These are phyloP conservation scores for Heteromeles arbutifolia DNA, from an alignment of 306 rosid species.

Conservation along the genomic window DNA sequence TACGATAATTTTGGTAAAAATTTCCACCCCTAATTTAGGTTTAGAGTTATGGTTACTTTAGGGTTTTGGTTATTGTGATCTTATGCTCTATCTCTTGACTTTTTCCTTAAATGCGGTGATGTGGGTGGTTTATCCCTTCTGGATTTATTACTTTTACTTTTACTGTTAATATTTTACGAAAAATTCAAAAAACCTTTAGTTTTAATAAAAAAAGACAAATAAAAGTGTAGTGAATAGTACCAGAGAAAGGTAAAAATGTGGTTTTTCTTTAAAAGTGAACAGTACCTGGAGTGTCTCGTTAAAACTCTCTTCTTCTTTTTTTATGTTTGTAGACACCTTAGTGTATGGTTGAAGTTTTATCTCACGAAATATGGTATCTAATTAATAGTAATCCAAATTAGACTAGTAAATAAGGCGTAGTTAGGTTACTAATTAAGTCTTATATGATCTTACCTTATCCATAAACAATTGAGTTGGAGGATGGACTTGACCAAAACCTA, in stretches of 20 bases:
- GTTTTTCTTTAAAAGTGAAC: too few relatives aligned
- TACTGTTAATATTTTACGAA: too few relatives aligned
- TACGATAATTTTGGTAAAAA: too few relatives aligned
- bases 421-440: background rate
- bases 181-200: rapidly evolving
- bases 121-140: background rate
- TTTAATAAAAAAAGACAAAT: too few relatives aligned
- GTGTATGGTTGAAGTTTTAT: background rate
- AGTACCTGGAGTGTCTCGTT: rapidly evolving
- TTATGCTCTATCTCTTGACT: too few relatives aligned
- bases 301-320: too few relatives aligned
- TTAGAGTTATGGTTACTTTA: too few relatives aligned
- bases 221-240: too few relatives aligned
- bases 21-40: too few relatives aligned
- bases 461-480: background rate
- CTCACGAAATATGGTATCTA: background rate
- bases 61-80: background rate
- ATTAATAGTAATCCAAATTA: background rate
- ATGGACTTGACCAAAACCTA: constrained; percentile 6
- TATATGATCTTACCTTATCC: background rate
- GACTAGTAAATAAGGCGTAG: background rate
- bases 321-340: too few relatives aligned
- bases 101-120: background rate
- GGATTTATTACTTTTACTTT: too few relatives aligned
- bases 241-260: too few relatives aligned